These are phyloP conservation scores for Fusarium pilosicola DNA, from an alignment of 2,329 filamentous ascomycete genomes.

Conservation along the genomic window DNA sequence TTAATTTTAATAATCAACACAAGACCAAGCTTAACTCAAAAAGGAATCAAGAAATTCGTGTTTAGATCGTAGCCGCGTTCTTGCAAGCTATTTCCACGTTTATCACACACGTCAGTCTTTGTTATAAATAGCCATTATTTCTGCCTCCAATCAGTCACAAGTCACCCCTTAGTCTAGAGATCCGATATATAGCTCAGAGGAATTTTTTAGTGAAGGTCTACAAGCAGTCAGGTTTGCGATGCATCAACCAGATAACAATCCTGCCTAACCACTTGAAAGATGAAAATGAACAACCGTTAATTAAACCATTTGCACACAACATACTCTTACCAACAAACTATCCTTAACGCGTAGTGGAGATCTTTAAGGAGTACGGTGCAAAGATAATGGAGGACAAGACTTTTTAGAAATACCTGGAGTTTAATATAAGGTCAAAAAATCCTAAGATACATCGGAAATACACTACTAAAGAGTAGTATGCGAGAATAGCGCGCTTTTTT, in stretches of 20 bases:
- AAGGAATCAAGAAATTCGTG: background rate
- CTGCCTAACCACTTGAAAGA: background rate
- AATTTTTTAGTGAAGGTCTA: background rate
- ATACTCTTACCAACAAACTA: background rate
- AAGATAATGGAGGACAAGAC: background rate
- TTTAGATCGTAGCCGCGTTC: background rate
- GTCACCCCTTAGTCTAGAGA: background rate
- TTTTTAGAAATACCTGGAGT: background rate
- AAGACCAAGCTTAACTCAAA: background rate
- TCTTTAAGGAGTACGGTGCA: background rate
- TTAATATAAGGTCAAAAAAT: fast-evolving
- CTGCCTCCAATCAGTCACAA: background rate
- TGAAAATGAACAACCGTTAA: background rate
- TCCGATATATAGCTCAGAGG: background rate
- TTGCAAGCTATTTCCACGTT: background rate
- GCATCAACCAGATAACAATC: background rate
- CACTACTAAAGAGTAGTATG: background rate
- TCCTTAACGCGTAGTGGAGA: background rate
- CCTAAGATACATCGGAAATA: background rate
- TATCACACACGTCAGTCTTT: fast-evolving
- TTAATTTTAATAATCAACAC: background rate
- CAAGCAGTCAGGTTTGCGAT: background rate
- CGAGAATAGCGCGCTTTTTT: background rate
- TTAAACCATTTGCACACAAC: fast-evolving
- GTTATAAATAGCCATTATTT: background rate